Conservation (phyloP, 2,329 filamentous ascomycete genomes). For the Neurospora crassa region DNA sequence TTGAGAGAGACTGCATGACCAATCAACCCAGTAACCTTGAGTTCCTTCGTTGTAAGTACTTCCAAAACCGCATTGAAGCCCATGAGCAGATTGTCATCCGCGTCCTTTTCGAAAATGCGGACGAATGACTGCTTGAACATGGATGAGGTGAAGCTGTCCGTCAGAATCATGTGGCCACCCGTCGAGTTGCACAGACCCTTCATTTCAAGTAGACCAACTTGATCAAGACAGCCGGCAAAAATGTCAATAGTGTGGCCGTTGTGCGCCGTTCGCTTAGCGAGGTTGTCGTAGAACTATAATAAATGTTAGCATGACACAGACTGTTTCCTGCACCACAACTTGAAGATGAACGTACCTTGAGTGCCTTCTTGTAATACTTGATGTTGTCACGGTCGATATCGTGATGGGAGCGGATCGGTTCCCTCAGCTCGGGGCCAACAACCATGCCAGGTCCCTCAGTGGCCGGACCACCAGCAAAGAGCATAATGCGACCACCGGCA, state of each 20-base stretch:
- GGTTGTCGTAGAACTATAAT: constrained; percentile 76
- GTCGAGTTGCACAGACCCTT: constrained; percentile 94
- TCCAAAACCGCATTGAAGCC: constrained; percentile 96
- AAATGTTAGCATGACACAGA: constrained; percentile 19
- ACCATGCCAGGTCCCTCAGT: constrained; percentile 97
- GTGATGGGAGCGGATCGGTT: constrained; percentile 95
- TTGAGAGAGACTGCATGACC: constrained; percentile 94
- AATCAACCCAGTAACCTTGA: constrained; percentile 96
- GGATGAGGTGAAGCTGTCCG: constrained; percentile 95
- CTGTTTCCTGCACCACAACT: background rate
- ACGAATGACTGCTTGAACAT: constrained; percentile 99
- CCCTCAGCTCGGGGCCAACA: constrained; percentile 87
- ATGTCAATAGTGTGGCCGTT: constrained; percentile 98
- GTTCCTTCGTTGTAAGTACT: constrained; percentile 92
- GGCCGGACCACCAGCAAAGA: constrained; percentile 88
- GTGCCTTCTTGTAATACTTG: constrained; percentile 98
- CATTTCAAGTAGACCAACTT: constrained; percentile 96
- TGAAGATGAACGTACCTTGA: constrained; percentile 55
- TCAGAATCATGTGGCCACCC: constrained; percentile 95
- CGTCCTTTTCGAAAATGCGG: constrained; percentile 94
- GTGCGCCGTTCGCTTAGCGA: constrained; percentile 89
- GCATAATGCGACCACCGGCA: constrained; percentile 89
- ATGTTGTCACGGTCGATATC: constrained; percentile 98
- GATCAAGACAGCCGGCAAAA: constrained; percentile 93
- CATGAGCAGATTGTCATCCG: constrained; percentile 89